Base-by-base conservation (phyloP, 192 early-diverging fungal genomes). In the Umbelopsis vinacea region DNA sequence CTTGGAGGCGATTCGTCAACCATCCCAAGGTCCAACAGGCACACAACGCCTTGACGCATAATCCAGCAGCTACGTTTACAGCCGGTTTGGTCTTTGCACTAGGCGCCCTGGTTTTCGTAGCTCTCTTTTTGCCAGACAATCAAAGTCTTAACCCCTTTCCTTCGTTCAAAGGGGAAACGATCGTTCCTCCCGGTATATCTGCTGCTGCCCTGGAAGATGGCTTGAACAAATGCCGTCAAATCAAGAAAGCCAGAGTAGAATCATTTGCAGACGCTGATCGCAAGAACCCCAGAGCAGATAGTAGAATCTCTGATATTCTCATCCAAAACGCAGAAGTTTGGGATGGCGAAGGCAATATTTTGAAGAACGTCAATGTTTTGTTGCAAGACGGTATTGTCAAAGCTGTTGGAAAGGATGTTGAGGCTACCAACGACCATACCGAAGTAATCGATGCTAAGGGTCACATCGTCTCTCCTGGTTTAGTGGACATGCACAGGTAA, bases 381-480 rank as follows among this genome's bases (percentile, higher is more conserved):
- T 37, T 87, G 22, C 48, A 46, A 11, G 10, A 82, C 68, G 86
- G 85, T 22, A n/a, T 85, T 19, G 81, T 88, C 35, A 24, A 66
- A 15, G 47, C 55, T 14, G 66, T 85, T 40, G 77, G 63, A 48
- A 63, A 70, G 17, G 60, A 66, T 63, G 52, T 74, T 40, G 35
- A 52, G 29, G 48, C 74, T 47, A 45, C 46, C 26, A 50, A 23
- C 2, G 24, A 68, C 15, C 68, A 57, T 11, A 40, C 54, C 10
- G 57, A 81, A 43, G 70, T 79, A 3, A 69, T 88, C 21, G 83
- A 90, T 73, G 86, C 77, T 26, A 66, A 84, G 46, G 88, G 89
- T 2, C 79, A 81, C 23, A 78, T 79, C 48, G 80, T 90, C 3
- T 82, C 88, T 10, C 89, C 89, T 35, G 89, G 89, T 19, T 71